Percentiles rank a stretch among this genome's conserved stretches.
Conservation (phyloP, 129 eudicot genomes). For the Erigeron canadensis region DNA sequence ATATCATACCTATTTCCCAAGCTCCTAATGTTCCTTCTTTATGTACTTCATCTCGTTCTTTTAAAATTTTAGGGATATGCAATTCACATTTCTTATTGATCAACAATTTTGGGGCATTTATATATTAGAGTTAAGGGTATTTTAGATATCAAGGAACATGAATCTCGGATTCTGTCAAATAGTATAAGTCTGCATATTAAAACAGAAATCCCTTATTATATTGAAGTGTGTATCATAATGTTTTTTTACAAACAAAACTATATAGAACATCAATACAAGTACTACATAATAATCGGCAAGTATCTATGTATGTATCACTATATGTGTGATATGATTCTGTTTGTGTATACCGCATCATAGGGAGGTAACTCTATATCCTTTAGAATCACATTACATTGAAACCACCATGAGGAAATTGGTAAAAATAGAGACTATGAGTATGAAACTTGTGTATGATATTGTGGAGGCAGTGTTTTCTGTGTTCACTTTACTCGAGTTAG, state of each 20-base stretch:
- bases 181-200: no score
- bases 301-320: slow-evolving; percentile 10
- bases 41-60: no score
- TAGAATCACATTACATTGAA: slow-evolving; percentile 23
- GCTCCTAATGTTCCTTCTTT: no score
- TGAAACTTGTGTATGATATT: slow-evolving; percentile 20
- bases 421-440: slow-evolving; percentile 38
- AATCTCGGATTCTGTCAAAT: no score
- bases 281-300: slow-evolving; percentile 23
- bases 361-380: slow-evolving; percentile 14
- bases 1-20: no score
- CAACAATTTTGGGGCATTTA: no score
- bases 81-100: no score
- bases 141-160: no score
- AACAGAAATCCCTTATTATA: slow-evolving; percentile 14
- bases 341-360: slow-evolving; percentile 10
- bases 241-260: slow-evolving; percentile 16
- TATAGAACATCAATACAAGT: slow-evolving; percentile 33
- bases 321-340: slow-evolving; percentile 4
- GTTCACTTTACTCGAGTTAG: slow-evolving; percentile 24
- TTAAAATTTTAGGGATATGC: no score
- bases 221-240: slow-evolving; percentile 3
- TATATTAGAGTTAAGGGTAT: no score
- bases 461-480: slow-evolving; percentile 35
- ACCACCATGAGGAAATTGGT: slow-evolving; percentile 38